Percentiles rank a stretch among this genome's conserved stretches.
phyloP scores from a whole-genome alignment of 2,329 filamentous ascomycete genomes.

The Arthrobotrys sinensis region DNA sequence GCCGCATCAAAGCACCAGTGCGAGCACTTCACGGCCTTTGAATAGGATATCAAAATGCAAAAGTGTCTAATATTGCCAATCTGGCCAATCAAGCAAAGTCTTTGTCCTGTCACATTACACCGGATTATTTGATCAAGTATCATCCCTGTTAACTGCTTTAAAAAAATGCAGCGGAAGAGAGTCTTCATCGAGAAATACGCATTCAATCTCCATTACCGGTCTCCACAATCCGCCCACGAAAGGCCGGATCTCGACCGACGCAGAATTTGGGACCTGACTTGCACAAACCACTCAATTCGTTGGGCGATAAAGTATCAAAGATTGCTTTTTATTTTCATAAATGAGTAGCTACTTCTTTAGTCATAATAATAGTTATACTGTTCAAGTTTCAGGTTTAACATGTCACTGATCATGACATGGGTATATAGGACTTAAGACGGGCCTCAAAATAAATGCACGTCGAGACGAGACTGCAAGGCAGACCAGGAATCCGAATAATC shows the following conservation, averaged over 20 bases:
- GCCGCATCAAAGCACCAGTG: not conserved
- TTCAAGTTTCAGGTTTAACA: constrained; percentile 3
- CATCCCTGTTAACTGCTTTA: not conserved
- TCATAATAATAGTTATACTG: not conserved
- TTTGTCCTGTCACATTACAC: not conserved
- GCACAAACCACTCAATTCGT: not conserved
- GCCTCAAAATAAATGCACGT: not conserved
- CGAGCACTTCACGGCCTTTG: too few relatives aligned
- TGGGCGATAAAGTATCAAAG: too few relatives aligned
- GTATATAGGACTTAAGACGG: not conserved
- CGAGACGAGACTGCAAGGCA: constrained; percentile 8
- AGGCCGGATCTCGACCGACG: not conserved
- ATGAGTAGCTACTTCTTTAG: not conserved
- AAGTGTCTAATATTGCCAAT: too few relatives aligned
- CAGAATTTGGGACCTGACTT: constrained; percentile 8
- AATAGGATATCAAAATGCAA: too few relatives aligned
- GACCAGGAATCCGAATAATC: constrained; percentile 6
- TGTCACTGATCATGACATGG: not conserved
- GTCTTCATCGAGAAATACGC: too few relatives aligned
- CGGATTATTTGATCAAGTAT: constrained; percentile 6
- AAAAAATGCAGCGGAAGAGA: not conserved
- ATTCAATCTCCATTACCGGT: not conserved
- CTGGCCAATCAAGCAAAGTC: too few relatives aligned
- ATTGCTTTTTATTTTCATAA: not conserved
- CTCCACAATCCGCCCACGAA: not conserved